Base-by-base conservation (phyloP, 371 early-diverging fungal genomes). In the Thermomucor indicae-seudaticae region DNA sequence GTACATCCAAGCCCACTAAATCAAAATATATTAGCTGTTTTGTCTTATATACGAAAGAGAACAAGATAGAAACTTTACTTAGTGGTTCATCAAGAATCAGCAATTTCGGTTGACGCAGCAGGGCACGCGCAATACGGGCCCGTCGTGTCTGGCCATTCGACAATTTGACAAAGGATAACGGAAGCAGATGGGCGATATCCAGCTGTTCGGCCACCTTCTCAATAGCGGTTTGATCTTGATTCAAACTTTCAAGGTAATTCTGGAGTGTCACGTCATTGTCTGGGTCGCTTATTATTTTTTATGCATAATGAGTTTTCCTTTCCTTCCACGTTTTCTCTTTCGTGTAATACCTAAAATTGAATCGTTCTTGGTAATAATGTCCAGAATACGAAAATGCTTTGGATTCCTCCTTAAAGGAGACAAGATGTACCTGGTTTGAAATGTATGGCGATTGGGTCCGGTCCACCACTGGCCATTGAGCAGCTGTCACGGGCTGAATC, bases 111-210 rank as follows among this genome's bases (percentile, higher is more conserved):
- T 62, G 46, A 7, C 45, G 64, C 20, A 78, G 44, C 16, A 83
- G 46, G 23, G 75, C 65, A 22, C 67, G 62, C 0, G 78, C 78
- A 38, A 83, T 65, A 11, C 81, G 57, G n/a, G 75, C 73, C 29
- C 84, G 68, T 45, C 81, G 51, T 4, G 76, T 70, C 48, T 83
- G 84, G 6, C 83, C 83, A 51, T 80, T 83, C 1, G 78, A 78
- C 11, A 83, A 49, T 37, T 80, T 80, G 31, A 80, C 60, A 60
- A 83, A 72, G 1, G 75, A 72, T 2, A 80, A 40, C 0, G 50
- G 53, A 25, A 80, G 29, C 19, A 78, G 47, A 27, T 60, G 62
- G 0, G 47, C 49, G 10, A 73, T 52, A 41, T 70, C 57, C 4
- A 76, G 54, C 40, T 60, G 53, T 29, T 58, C 51, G 1, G 71